Conservation (phyloP, 2,329 filamentous ascomycete genomes). For the Penicillium sp. region DNA sequence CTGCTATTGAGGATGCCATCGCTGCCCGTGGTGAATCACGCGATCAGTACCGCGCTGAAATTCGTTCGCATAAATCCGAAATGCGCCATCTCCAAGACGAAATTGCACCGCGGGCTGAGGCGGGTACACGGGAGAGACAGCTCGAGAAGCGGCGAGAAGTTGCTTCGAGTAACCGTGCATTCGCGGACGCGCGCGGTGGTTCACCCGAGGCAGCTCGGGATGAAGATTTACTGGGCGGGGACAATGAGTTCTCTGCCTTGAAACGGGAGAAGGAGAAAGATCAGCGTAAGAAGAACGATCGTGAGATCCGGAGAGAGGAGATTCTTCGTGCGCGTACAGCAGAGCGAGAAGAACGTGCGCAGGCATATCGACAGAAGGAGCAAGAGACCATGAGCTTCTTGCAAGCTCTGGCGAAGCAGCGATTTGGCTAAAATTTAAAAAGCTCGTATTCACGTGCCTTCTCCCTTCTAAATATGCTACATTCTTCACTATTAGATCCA, state of each 20-base stretch:
- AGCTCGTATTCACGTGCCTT: not conserved
- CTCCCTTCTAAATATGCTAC: not conserved
- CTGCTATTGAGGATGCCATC: constrained; percentile 32
- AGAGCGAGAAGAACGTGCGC: constrained; percentile 75
- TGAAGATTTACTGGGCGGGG: constrained; percentile 68
- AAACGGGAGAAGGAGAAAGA: constrained; percentile 65
- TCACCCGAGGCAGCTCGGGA: constrained; percentile 70
- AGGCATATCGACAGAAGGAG: constrained; percentile 72
- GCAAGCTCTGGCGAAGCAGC: constrained; percentile 72
- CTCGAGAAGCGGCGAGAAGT: constrained; percentile 80
- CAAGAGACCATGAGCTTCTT: constrained; percentile 81
- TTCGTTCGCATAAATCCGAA: constrained; percentile 49
- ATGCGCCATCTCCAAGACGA: constrained; percentile 60
- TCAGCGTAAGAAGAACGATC: constrained; percentile 75
- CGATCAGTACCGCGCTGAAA: constrained; percentile 47
- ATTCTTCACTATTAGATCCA: not conserved
- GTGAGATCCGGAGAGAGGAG: constrained; percentile 81
- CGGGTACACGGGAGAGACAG: constrained; percentile 77
- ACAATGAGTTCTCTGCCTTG: constrained; percentile 61
- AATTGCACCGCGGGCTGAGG: constrained; percentile 75
- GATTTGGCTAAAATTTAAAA: constrained; percentile 61
- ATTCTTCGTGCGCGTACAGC: constrained; percentile 69
- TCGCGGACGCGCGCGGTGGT: constrained; percentile 57
- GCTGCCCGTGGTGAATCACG: constrained; percentile 30
- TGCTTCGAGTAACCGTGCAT: constrained; percentile 71